These are phyloP conservation scores for Teunomyces atbi DNA, from an alignment of 805 yeast species.

Conservation along the genomic window DNA sequence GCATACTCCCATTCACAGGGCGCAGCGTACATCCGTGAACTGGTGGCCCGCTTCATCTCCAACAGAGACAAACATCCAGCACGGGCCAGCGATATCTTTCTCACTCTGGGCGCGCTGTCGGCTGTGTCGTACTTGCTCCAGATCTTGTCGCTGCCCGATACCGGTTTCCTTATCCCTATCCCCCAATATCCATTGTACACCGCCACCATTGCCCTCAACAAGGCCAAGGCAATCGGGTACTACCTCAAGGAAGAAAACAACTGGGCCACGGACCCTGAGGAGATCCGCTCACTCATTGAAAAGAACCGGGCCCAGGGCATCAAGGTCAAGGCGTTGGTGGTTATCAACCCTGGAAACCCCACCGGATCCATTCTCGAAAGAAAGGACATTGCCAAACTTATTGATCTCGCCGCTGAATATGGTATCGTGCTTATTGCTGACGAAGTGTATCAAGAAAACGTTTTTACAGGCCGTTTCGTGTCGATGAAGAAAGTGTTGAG, in stretches of 20 bases:
- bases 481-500: conserved; percentile 81
- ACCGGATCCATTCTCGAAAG: conserved; percentile 81
- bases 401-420: conserved; percentile 78
- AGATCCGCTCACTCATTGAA: conserved; percentile 54
- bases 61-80: conserved; percentile 72
- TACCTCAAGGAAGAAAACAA: conserved; percentile 73
- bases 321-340: conserved; percentile 75
- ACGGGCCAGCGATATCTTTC: conserved; percentile 67
- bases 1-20: conserved; percentile 97
- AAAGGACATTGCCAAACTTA: conserved; percentile 65
- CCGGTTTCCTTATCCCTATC: conserved; percentile 86
- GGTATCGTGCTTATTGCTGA: conserved; percentile 91
- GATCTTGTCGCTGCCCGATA: conserved; percentile 59
- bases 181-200: conserved; percentile 98
- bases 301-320: conserved; percentile 52
- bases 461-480: conserved; percentile 76
- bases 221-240: conserved; percentile 83
- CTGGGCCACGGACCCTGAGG: conserved; percentile 80
- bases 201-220: conserved; percentile 85
- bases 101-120: conserved; percentile 93
- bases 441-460: conserved; percentile 95
- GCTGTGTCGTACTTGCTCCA: conserved; percentile 82
- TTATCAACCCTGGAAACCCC: conserved; percentile 98
- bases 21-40: conserved; percentile 62
- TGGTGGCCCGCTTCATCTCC: conserved; percentile 78